These are phyloP conservation scores for Spongospora subterranea DNA, from an alignment of 208 protist species.

Conservation along the genomic window DNA sequence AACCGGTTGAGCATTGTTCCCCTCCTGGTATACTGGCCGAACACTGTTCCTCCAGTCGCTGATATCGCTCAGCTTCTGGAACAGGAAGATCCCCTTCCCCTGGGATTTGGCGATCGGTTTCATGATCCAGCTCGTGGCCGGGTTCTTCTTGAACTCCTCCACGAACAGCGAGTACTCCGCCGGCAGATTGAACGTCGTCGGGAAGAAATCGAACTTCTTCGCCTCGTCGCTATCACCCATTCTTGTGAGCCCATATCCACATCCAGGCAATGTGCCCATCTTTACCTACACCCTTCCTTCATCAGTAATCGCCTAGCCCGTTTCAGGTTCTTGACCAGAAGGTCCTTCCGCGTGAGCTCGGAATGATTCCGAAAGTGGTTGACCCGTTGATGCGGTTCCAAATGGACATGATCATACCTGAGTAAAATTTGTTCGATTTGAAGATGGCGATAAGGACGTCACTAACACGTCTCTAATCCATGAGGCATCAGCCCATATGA, in stretches of 20 bases:
- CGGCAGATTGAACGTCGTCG: constrained; percentile 88
- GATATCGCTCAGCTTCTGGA: constrained; percentile 92
- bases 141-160: constrained; percentile 85
- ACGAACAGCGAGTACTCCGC: constrained; percentile 88
- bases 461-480: constrained; percentile 47
- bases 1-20: not conserved
- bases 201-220: constrained; percentile 89
- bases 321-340: constrained; percentile 93
- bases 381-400: constrained; percentile 69
- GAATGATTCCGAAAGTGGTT: constrained; percentile 96
- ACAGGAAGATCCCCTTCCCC: constrained; percentile 95
- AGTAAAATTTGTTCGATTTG: not conserved
- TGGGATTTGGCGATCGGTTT: constrained; percentile 92
- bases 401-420: constrained; percentile 23
- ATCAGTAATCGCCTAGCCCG: constrained; percentile 84
- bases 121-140: constrained; percentile 90
- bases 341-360: constrained; percentile 92
- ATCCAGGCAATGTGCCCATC: constrained; percentile 44
- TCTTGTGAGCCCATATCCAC: constrained; percentile 16
- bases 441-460: not conserved
- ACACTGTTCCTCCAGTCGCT: constrained; percentile 73
- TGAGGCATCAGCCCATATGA: constrained; percentile 23
- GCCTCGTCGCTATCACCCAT: constrained; percentile 79
- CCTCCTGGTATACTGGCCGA: not conserved
- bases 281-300: constrained; percentile 74